Evolutionary conservation across 2,329 filamentous ascomycete genomes (phyloP).

Genomic region (Lecanosticta acicola): DNA sequence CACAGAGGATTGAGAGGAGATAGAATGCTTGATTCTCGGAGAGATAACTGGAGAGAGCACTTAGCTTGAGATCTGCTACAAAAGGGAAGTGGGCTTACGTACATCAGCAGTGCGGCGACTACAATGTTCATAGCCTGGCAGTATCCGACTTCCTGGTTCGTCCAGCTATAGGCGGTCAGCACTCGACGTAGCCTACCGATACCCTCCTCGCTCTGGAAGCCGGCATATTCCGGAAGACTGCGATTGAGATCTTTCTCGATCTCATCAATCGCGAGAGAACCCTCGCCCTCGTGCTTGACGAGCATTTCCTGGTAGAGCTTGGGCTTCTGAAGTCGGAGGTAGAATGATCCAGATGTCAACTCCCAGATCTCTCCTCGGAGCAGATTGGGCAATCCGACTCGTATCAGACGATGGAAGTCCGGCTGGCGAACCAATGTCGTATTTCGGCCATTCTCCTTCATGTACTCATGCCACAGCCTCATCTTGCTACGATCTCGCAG

Average conservation of each 20-base stretch:
- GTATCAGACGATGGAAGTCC: conserved; percentile 94
- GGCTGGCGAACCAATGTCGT: conserved; percentile 88
- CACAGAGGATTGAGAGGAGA: conserved; percentile 82
- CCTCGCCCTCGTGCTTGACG: conserved; percentile 72
- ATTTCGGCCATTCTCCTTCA: conserved; percentile 87
- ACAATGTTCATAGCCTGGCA: conserved; percentile 99
- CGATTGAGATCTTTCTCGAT: conserved; percentile 98
- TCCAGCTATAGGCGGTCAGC: conserved; percentile 96
- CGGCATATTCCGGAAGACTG: conserved; percentile 92
- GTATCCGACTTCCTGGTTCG: conserved; percentile 90
- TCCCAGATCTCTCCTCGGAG: conserved; percentile 95
- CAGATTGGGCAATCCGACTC: conserved; percentile 89
- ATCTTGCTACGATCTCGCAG: conserved; percentile 94
- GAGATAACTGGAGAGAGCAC: conserved; percentile 62
- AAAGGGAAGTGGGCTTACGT: conserved; percentile 30
- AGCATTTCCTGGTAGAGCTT: conserved; percentile 79
- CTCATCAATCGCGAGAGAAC: conserved; percentile 94
- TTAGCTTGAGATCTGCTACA: conserved; percentile 3
- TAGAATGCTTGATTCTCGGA: conserved; percentile 96
- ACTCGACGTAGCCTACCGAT: conserved; percentile 85
- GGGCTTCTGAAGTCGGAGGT: conserved; percentile 78
- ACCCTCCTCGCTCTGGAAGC: conserved; percentile 93
- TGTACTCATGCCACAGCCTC: conserved; percentile 93
- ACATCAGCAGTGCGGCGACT: conserved; percentile 91
- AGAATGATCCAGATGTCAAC: conserved; percentile 84